Evolutionary conservation across 1,284 basidiomycete genomes (phyloP).

Genomic region (Moesziomyces sp.): DNA sequence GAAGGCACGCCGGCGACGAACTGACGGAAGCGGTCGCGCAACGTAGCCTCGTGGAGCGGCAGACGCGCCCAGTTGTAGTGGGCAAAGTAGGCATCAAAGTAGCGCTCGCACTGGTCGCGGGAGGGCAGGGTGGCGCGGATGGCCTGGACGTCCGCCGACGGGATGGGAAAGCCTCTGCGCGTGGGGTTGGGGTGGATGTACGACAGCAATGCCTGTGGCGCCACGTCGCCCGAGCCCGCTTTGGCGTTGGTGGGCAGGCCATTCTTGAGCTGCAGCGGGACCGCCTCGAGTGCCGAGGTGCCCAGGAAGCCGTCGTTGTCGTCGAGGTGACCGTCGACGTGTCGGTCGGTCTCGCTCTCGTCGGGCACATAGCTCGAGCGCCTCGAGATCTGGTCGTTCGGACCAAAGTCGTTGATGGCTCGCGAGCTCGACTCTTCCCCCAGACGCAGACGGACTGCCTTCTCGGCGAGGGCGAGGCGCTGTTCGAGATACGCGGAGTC

Average conservation of each 20-base stretch:
- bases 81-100: conserved; percentile 50
- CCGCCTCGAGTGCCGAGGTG: conserved; percentile 42
- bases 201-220: conserved; percentile 27
- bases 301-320: conserved; percentile 51
- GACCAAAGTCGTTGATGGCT: conserved; percentile 2
- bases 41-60: conserved; percentile 27
- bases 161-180: conserved; percentile 45
- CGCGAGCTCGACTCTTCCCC: conserved; percentile 23
- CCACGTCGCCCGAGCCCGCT: conserved; percentile 18
- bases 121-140: conserved; percentile 42
- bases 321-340: conserved; percentile 41
- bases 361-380: conserved; percentile 33
- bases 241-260: conserved; percentile 17
- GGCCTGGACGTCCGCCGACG: conserved; percentile 37
- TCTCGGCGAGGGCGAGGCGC: conserved; percentile 41
- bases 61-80: conserved; percentile 50
- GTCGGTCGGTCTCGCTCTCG: conserved; percentile 34
- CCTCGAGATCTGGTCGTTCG: conserved; percentile 15
- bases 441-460: conserved; percentile 26
- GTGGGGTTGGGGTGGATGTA: conserved; percentile 51
- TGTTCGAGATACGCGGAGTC: conserved; percentile 44
- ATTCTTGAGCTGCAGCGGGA: conserved; percentile 41
- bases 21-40: conserved; percentile 41
- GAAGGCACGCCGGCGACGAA: conserved; percentile 32
- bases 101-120: conserved; percentile 40